Conservation (phyloP, 768 basidiomycete genomes). For the Tricholoma sp. region DNA sequence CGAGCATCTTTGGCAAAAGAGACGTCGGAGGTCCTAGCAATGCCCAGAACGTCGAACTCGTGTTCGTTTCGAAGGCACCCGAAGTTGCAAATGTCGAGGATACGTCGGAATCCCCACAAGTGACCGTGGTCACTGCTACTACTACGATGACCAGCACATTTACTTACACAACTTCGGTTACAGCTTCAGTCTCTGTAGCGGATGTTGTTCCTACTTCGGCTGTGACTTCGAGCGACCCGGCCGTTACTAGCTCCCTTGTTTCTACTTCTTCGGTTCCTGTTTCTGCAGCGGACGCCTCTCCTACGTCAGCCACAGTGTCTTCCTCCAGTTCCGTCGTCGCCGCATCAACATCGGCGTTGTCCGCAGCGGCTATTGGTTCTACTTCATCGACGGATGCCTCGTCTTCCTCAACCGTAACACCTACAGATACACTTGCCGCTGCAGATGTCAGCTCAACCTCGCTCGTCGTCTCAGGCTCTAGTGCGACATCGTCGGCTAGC, state of each 20-base stretch:
- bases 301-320: conserved; percentile 2
- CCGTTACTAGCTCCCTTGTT: neutral
- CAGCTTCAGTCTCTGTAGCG: conserved; percentile 15
- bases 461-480: conserved; percentile 1
- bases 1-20: conserved; percentile 16
- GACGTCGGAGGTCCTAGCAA: conserved; percentile 11
- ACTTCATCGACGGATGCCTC: neutral
- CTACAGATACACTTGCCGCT: conserved; percentile 10
- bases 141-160: conserved; percentile 20
- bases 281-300: neutral
- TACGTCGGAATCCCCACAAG: conserved; percentile 5
- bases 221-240: neutral
- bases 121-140: conserved; percentile 15
- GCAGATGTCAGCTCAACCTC: conserved; percentile 1
- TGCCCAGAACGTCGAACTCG: conserved; percentile 45
- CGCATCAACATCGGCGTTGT: neutral
- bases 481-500: conserved; percentile 1
- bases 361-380: neutral
- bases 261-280: neutral
- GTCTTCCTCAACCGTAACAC: neutral
- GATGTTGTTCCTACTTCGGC: conserved; percentile 5
- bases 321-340: neutral
- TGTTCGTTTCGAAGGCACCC: conserved; percentile 40
- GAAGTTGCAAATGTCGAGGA: conserved; percentile 20
- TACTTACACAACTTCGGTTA: conserved; percentile 20